Evolutionary conservation across 306 rosid genomes (phyloP).

Genomic region (Alnus glutinosa): DNA sequence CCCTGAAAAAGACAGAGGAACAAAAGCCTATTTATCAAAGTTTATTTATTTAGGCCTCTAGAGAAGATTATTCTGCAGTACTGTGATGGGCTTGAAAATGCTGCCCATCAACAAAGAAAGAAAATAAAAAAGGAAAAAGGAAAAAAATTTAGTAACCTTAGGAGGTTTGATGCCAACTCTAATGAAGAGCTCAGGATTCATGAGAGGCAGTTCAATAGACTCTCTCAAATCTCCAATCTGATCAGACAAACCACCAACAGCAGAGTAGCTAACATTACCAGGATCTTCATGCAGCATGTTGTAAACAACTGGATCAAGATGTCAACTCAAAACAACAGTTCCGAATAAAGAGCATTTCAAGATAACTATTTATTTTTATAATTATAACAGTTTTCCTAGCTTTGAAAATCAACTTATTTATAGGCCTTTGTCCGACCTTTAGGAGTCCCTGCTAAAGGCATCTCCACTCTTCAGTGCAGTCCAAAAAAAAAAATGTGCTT

Average conservation of each 20-base stretch:
- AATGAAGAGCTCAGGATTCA: constrained; percentile 94
- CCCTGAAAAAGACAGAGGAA: constrained; percentile 54
- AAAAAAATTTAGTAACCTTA: constrained; percentile 52
- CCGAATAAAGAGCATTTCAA: constrained; percentile 8
- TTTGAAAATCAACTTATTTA: too few species aligned
- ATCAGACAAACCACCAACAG: constrained; percentile 97
- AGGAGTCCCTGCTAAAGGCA: too few species aligned
- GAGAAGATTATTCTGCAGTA: background rate
- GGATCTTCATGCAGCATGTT: constrained; percentile 99
- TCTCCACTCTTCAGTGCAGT: background rate
- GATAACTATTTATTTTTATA: constrained; percentile 10
- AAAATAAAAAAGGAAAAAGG: background rate
- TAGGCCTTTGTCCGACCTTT: too few species aligned
- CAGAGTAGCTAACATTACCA: constrained; percentile 96
- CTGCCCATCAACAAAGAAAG: constrained; percentile 1
- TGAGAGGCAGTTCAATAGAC: constrained; percentile 88
- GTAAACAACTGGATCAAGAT: constrained; percentile 94
- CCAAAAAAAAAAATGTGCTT: background rate
- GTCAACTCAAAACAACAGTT: constrained; percentile 30
- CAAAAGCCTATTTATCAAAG: constrained; percentile 19
- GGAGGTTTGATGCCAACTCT: constrained; percentile 99
- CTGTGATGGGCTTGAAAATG: background rate
- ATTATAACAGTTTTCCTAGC: too few species aligned
- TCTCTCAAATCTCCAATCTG: constrained; percentile 98
- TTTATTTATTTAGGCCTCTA: constrained; percentile 6